Base-by-base conservation (phyloP, 2,329 filamentous ascomycete species). In the Basipetospora chlamydospora region DNA sequence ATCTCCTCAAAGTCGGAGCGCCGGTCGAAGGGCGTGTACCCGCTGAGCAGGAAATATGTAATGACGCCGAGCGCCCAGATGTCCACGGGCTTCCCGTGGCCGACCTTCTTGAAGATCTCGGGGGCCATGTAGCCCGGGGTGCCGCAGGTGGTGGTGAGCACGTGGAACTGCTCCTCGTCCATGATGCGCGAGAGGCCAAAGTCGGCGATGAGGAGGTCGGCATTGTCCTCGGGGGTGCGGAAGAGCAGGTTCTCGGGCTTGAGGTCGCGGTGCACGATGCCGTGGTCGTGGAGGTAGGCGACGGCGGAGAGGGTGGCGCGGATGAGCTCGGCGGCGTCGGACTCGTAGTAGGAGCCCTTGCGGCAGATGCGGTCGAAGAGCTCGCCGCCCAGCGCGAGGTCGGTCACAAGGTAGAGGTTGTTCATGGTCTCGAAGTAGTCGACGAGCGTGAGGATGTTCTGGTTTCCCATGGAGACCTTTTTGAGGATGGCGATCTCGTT, bases 391-490 rank as follows among this genome's bases (percentile, higher is more conserved):
- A 96, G 77, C 13, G 90, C 90, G 22, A 98, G 80, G 53, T 98
- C 90, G 29, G 90, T 96, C 35, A 98, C 90, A 26, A 98, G 78
- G 57, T 98, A 98, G 46, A 98, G 72, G 60, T 98, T 98, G 64
- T 98, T 96, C 83, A 95, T 93, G 6, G 90, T 98, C 64, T 98
- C 90, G 54, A 98, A 98, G 61, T 96, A 98, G 64, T 98, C 90
- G 49, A 96, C 90, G 41, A 98, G 70, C 1, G 90, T 98, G 42
- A 98, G 65, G 55, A 98, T 96, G 55, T 98, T 98, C 58, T 90
- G 84, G 61, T 98, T 88, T 38, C 90, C 90, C 83, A 98, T 94
- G 2, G 88, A 96, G n/a, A 98, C 88, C 52, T 80, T 80, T 60
- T 96, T 96, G 46, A 98, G 70, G 18, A 98, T 86, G 6, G 90